Evolutionary conservation across 2,329 filamentous ascomycete genomes (phyloP), one percentile per base, ranked within the genome.

Genomic region (Stenocarpella maydis): DNA sequence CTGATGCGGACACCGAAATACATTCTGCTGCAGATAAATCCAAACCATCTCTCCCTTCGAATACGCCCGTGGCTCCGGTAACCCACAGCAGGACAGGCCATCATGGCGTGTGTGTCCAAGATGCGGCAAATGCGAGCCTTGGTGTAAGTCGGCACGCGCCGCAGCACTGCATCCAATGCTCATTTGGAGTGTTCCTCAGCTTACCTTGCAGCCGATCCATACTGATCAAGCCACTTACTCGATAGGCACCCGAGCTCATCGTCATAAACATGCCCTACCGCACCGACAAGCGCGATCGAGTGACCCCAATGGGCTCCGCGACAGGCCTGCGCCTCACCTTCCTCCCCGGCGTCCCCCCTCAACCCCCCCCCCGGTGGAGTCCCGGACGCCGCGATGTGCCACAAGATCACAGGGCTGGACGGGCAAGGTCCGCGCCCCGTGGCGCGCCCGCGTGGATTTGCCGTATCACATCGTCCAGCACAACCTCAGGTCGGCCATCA

Each of bases 401-500:
- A 5, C 58, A 41, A 0, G 8, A 45, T 0, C 58, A 1, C 3
- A 7, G 47, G 12, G 58, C 7, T 61, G 58, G 58, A 61, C 58
- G 9, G 58, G 58, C 12, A 61, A 61, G 58, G 58, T 61, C 41
- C 58, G 58, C 58, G 58, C 8, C 7, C 47, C 58, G 6, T 61
- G 58, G 58, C 41, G 58, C 1, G 58, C 58, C 19, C 58, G 47
- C 26, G 47, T 61, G 58, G 58, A 61, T n/a, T 41, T 41, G 12
- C 41, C 47, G n/a, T 61, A 41, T 41, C 47, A 61, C 15, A 77
- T 88, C 15, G 79, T 87, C 15, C 77, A 81, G n/a, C 76, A 81
- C 14, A 81, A 82, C 49, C 72, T 86, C 3, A 77, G 79, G 1
- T 84, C 82, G 1, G 85, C 84, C 0, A 76, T 88, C 2, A 84